Evolutionary conservation across 345 rosid genomes (phyloP).

Genomic region (Eucalyptus sideroxylon): DNA sequence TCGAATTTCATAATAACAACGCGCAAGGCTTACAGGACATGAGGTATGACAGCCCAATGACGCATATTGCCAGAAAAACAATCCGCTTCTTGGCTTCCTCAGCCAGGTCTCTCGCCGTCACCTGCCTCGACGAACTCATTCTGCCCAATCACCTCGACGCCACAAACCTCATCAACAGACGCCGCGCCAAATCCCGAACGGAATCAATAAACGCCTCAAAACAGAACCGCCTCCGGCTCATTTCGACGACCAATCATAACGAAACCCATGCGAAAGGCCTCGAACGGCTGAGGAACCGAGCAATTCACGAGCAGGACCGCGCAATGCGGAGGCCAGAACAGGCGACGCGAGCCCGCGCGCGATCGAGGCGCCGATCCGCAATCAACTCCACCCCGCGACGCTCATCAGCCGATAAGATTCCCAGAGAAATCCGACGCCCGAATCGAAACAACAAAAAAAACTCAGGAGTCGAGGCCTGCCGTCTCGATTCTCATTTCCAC

Average conservation of each 20-base stretch:
- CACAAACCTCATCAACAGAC: neutral
- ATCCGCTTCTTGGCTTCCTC: slow-evolving; percentile 97
- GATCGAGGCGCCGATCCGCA: neutral
- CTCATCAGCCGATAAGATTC: neutral
- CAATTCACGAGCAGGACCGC: neutral
- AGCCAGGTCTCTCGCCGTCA: slow-evolving; percentile 55
- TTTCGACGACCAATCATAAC: neutral
- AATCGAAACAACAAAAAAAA: neutral
- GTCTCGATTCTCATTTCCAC: neutral
- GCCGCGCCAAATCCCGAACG: neutral
- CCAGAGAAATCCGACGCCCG: neutral
- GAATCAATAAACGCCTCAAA: neutral
- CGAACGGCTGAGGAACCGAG: neutral
- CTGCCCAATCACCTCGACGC: neutral
- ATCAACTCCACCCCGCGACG: neutral
- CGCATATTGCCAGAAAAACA: slow-evolving; percentile 74
- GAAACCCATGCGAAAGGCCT: neutral
- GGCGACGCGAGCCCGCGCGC: neutral
- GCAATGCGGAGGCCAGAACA: neutral
- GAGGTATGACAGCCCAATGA: slow-evolving; percentile 83
- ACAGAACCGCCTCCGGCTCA: neutral
- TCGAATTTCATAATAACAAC: neutral
- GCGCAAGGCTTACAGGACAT: slow-evolving; percentile 61
- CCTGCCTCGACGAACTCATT: slow-evolving; percentile 59
- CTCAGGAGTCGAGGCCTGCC: neutral